Evolutionary conservation across 208 protist genomes (phyloP).

Genomic region (Crithidia sp.): DNA sequence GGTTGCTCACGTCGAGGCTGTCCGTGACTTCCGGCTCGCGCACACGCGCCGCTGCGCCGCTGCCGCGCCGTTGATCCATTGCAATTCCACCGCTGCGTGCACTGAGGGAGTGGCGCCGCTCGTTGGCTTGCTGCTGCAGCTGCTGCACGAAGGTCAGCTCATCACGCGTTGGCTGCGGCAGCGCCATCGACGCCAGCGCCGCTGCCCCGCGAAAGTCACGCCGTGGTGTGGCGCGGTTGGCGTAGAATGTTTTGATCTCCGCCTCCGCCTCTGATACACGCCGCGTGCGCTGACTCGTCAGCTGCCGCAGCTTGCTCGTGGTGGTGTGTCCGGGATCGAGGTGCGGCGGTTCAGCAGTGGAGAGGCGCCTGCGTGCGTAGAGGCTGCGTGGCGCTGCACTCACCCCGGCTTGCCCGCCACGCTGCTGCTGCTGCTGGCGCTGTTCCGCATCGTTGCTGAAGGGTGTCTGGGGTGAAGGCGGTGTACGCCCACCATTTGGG

Average conservation of each 20-base stretch:
- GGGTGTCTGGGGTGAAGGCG: background rate
- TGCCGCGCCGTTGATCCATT: too few relatives aligned
- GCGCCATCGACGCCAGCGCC: constrained; percentile 7
- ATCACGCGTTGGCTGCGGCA: constrained; percentile 5
- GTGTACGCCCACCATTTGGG: background rate
- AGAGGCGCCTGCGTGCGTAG: background rate
- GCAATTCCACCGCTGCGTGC: too few relatives aligned
- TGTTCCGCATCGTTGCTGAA: background rate
- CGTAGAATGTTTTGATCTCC: constrained; percentile 1
- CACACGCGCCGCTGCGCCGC: too few relatives aligned
- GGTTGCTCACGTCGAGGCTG: constrained; percentile 13
- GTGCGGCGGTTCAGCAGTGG: constrained; percentile 17
- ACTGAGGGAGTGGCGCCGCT: background rate
- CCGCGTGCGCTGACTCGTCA: constrained; percentile 19
- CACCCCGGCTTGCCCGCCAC: too few relatives aligned
- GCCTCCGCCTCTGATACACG: constrained; percentile 14
- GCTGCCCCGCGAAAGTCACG: background rate
- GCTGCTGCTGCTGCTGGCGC: background rate
- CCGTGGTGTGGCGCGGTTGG: constrained; percentile 5
- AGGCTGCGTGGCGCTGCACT: background rate
- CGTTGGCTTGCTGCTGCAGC: background rate
- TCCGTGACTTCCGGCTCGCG: background rate
- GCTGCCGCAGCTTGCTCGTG: constrained; percentile 21
- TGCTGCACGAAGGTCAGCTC: constrained; percentile 6
- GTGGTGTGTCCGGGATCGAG: constrained; percentile 6